Evolutionary conservation across 805 yeast genomes (phyloP).

Genomic region (Komagataella pastoris): DNA sequence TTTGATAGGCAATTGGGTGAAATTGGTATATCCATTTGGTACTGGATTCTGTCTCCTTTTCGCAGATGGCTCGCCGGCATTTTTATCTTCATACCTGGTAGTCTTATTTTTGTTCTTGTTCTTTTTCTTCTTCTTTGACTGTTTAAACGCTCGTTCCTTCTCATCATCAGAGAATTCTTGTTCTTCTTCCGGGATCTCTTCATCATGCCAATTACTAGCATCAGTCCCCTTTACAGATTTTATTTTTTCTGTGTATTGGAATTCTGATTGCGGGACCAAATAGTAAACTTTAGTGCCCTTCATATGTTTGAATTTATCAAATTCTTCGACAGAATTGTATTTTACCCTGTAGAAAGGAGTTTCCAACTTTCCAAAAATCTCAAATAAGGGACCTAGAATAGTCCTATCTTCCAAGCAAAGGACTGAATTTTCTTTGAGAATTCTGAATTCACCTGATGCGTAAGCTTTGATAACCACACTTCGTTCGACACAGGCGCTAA

Average conservation of each 20-base stretch:
- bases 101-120: constrained; percentile 19
- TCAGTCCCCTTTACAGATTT: constrained; percentile 75
- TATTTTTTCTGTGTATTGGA: constrained; percentile 61
- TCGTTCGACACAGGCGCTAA: constrained; percentile 57
- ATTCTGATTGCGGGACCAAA: constrained; percentile 72
- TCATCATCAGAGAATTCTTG: constrained; percentile 96
- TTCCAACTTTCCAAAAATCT: constrained; percentile 81
- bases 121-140: constrained; percentile 46
- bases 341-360: constrained; percentile 72
- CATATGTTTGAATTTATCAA: constrained; percentile 28
- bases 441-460: constrained; percentile 73
- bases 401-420: constrained; percentile 64
- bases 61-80: background rate
- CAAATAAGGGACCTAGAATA: constrained; percentile 67
- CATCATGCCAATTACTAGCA: constrained; percentile 91
- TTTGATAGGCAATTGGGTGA: background rate
- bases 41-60: background rate
- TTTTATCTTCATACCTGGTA: background rate
- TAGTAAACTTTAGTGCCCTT: constrained; percentile 53
- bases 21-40: background rate
- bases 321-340: constrained; percentile 37
- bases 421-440: constrained; percentile 69
- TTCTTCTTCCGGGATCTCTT: constrained; percentile 85
- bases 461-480: constrained; percentile 61
- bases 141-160: constrained; percentile 61